Percentiles rank a stretch among this genome's conserved stretches.
These are phyloP conservation scores for Cercospora sp. DNA, from an alignment of 2,329 filamentous ascomycete genomes.

Conservation along the genomic window DNA sequence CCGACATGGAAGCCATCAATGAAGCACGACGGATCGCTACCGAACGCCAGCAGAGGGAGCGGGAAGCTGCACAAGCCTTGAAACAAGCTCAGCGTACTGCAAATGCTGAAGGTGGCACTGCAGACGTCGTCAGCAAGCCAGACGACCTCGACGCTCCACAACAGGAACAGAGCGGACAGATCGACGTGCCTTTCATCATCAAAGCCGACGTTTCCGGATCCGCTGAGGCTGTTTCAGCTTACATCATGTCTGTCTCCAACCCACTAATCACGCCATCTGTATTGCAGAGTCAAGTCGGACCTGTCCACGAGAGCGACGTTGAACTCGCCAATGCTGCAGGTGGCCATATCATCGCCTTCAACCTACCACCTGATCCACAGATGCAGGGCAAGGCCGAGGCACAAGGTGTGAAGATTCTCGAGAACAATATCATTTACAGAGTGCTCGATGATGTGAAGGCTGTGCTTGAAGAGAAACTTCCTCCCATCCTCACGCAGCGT, in stretches of 20 bases:
- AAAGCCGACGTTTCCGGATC: conserved; percentile 94
- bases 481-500: conserved; percentile 64
- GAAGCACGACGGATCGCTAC: conserved; percentile 59
- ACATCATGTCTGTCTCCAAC: conserved; percentile 76
- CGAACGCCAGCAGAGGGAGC: conserved; percentile 62
- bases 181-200: conserved; percentile 75
- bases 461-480: conserved; percentile 67
- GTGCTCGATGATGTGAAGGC: conserved; percentile 71
- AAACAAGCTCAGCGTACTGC: conserved; percentile 26
- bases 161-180: conserved; percentile 51
- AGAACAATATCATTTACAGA: conserved; percentile 85
- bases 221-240: conserved; percentile 82
- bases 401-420: conserved; percentile 72
- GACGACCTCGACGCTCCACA: conserved; percentile 33
- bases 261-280: conserved; percentile 78
- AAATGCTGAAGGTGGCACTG: conserved; percentile 19
- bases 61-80: conserved; percentile 45
- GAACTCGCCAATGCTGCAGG: conserved; percentile 78
- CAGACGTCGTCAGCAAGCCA: conserved; percentile 30
- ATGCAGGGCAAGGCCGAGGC: conserved; percentile 70
- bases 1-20: conserved; percentile 76
- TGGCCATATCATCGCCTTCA: conserved; percentile 83
- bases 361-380: conserved; percentile 63
- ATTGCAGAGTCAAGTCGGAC: conserved; percentile 74
- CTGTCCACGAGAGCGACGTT: conserved; percentile 81